Base-by-base conservation (phyloP, 495 filamentous ascomycete genomes). In the Glarea lozoyensis region DNA sequence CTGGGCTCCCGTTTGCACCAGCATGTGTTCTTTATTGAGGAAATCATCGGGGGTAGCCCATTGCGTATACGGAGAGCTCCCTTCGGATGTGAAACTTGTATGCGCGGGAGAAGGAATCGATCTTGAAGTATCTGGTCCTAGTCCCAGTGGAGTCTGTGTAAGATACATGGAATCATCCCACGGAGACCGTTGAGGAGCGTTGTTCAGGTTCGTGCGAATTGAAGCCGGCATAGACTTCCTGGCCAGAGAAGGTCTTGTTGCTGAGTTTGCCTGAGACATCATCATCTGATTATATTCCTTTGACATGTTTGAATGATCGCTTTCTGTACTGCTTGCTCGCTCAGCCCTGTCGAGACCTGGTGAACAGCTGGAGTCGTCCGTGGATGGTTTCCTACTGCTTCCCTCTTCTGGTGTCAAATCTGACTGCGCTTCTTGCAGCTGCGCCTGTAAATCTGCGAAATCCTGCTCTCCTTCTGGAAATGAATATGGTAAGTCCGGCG, bases 401-500 rank as follows among this genome's bases (percentile, higher is more conserved):
- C 21, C 35, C 19, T 46, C 42, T 11, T 53, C 49, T 1, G 42
- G 42, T 13, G 13, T 25, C 37, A 40, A 53, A 30, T 70, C 62
- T 19, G 73, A 50, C 38, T 68, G 62, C 15, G 61, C 61, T 21
- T 65, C 64, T 40, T 74, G 57, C 45, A 57, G 32, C 30, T 54
- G 46, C 16, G 37, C 45, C 25, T 48, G 47, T 17, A 57, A 34
- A 15, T 72, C 68, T n/a, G 63, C 58, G 35, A 76, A 57, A 20
- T 69, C 69, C 10, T 65, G 61, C 52, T 66, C 67, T 46, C 71
- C 67, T 46, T 76, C 71, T 42, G 72, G 72, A 46, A 76, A 75
- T 17, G 70, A 56, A 13, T 64, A 62, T 35, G 72, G 72, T n/a
- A 75, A 65, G 49, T 76, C 72, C 44, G 70, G 60, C 40, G 72